These are phyloP conservation scores for Cerioporus squamosus DNA, from an alignment of 1,284 basidiomycete species.

Conservation along the genomic window DNA sequence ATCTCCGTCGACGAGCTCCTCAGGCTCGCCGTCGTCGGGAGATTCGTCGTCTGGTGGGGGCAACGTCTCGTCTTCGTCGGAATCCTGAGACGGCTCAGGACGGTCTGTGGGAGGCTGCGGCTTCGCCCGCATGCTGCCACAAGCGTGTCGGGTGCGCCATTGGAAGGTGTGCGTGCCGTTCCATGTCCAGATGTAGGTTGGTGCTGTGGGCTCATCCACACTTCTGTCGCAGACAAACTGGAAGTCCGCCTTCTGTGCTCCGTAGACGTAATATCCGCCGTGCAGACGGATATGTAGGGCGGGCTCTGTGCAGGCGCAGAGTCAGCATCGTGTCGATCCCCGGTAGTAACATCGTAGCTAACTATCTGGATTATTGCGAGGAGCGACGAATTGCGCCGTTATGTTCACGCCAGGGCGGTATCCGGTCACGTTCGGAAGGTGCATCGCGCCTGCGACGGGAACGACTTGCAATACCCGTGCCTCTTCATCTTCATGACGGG, in stretches of 20 bases:
- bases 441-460: conserved; percentile 40
- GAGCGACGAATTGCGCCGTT: conserved; percentile 26
- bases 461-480: conserved; percentile 44
- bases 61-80: conserved; percentile 12
- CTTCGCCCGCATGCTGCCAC: conserved; percentile 20
- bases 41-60: conserved; percentile 23
- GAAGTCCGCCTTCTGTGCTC: conserved; percentile 43
- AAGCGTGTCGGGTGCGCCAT: conserved; percentile 41
- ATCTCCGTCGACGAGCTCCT: conserved; percentile 26
- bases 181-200: conserved; percentile 34
- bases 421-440: conserved; percentile 16
- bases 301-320: conserved; percentile 20
- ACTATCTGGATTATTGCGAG: conserved; percentile 20
- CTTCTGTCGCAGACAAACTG: conserved; percentile 44
- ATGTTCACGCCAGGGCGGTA: conserved; percentile 30
- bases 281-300: conserved; percentile 44
- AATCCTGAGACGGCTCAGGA: background rate
- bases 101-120: conserved; percentile 5
- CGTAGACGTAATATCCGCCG: conserved; percentile 44
- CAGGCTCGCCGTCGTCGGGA: conserved; percentile 11
- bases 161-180: conserved; percentile 38
- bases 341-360: conserved; percentile 6
- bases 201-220: conserved; percentile 38
- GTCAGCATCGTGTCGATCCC: background rate
- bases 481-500: conserved; percentile 42